These are phyloP conservation scores for Puccinia novopanici DNA, from an alignment of 1,284 basidiomycete genomes.

Conservation along the genomic window DNA sequence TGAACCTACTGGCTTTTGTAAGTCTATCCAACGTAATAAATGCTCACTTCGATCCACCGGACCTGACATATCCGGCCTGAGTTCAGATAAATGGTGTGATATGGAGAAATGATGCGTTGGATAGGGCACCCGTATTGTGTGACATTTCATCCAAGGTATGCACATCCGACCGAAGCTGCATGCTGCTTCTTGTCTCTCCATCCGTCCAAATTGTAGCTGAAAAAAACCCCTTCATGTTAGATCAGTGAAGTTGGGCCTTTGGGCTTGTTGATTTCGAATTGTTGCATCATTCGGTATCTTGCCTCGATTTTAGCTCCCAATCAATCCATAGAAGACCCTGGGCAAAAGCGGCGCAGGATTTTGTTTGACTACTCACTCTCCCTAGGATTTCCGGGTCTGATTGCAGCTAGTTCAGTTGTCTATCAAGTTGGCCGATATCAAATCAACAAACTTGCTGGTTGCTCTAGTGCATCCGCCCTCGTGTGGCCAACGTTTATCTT, in stretches of 20 bases:
- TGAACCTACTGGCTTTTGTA: slow-evolving; percentile 26
- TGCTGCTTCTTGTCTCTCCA: neutral
- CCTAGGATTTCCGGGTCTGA: neutral
- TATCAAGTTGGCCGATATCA: slow-evolving; percentile 23
- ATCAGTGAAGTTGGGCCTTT: slow-evolving; percentile 20
- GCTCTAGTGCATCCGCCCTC: slow-evolving; percentile 16
- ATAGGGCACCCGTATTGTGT: slow-evolving; percentile 33
- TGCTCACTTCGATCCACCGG: neutral
- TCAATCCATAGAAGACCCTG: neutral
- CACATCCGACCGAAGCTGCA: neutral
- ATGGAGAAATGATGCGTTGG: slow-evolving; percentile 31
- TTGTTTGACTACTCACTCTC: slow-evolving; percentile 19
- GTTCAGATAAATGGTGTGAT: slow-evolving; percentile 21
- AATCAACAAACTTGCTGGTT: slow-evolving; percentile 22
- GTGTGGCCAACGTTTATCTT: slow-evolving; percentile 33
- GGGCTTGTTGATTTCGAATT: slow-evolving; percentile 28
- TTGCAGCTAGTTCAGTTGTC: neutral
- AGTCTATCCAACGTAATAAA: neutral
- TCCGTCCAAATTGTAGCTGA: too few relatives aligned
- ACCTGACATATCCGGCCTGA: neutral
- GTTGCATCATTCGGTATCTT: slow-evolving; percentile 36
- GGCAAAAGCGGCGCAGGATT: slow-evolving; percentile 5
- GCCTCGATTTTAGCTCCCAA: slow-evolving; percentile 23
- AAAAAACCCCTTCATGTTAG: neutral
- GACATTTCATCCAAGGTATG: slow-evolving; percentile 30